Percentiles rank a stretch among this genome's conserved stretches.
phyloP scores from a whole-genome alignment of 352 stramenopile species.

The Globisporangium yorkense region DNA sequence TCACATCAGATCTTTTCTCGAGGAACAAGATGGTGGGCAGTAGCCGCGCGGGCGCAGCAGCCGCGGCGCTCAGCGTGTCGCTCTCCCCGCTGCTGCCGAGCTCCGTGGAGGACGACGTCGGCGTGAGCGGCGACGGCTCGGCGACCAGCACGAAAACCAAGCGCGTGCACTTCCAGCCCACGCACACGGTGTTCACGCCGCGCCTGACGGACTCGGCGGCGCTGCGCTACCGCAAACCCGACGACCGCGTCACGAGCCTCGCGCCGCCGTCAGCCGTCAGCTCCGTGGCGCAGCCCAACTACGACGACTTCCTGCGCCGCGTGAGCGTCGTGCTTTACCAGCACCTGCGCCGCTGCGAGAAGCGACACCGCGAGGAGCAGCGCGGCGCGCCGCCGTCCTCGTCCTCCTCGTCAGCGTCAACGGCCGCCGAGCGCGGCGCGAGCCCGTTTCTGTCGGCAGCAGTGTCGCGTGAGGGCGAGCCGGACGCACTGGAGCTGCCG shows the following conservation, averaged over 20 bases:
- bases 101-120: conserved; percentile 50
- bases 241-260: conserved; percentile 69
- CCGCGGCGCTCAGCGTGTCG: conserved; percentile 57
- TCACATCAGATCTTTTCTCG: background rate
- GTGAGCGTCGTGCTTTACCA: conserved; percentile 89
- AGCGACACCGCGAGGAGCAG: conserved; percentile 64
- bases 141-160: conserved; percentile 18
- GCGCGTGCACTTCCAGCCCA: conserved; percentile 81
- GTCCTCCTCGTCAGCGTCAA: background rate
- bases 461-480: conserved; percentile 7
- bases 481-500: conserved; percentile 5
- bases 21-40: conserved; percentile 33
- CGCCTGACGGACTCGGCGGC: conserved; percentile 55
- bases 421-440: conserved; percentile 7
- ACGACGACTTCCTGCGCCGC: conserved; percentile 85
- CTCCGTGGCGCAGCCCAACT: conserved; percentile 87
- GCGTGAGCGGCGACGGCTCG: conserved; percentile 6
- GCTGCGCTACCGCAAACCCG: conserved; percentile 76
- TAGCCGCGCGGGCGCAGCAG: conserved; percentile 27
- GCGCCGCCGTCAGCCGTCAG: conserved; percentile 62
- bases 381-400: conserved; percentile 10
- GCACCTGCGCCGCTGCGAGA: conserved; percentile 84
- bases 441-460: conserved; percentile 9
- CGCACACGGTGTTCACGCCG: conserved; percentile 82
- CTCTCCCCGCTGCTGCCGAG: conserved; percentile 73